Evolutionary conservation across 2,329 filamentous ascomycete genomes (phyloP), one percentile per base, ranked within the genome.

Genomic region (Phialophora macrospora): DNA sequence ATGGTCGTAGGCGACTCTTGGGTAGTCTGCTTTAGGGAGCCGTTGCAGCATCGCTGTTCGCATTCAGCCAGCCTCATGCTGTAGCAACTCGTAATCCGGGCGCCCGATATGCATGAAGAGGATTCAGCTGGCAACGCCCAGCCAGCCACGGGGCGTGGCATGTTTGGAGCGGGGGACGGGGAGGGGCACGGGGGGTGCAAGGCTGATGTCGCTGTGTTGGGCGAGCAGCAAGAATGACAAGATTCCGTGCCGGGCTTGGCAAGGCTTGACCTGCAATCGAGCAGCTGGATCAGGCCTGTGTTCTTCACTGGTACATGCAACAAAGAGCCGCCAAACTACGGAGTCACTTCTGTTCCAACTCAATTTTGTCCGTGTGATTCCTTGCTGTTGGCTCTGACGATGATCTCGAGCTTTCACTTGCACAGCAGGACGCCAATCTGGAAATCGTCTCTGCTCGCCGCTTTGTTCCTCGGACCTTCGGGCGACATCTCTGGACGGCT

Each of bases 371-470:
- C n/a, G n/a, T n/a, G n/a, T n/a, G n/a, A n/a, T n/a, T n/a, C n/a
- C n/a, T n/a, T 51, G 48, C 22, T 51, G 20, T 28, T 51, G 48
- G 48, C 4, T 14, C 12, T 51, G 20, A 51, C 22, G 22, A 51
- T 51, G 14, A 26, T 28, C 20, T 51, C 11, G 48, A 51, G 48
- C 48, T 17, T 26, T 12, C 22, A 20, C 48, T 17, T 26, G 4
- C 22, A 20, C 48, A 51, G 24, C 22, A 12, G 48, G 24, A 51
- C 48, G 6, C 48, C 48, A 1, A 28, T 51, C 24, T 51, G 48
- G 48, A 51, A 51, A 51, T 51, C 48, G 0, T 51, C 48, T 14
- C 48, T 51, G 24, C 24, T 51, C 20, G 48, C 48, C 48, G 48
- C 48, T 12, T 26, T 26, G 24, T 51, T 51, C 48, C 48, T 51